These are phyloP conservation scores for Rhodamnia rubescens DNA, from an alignment of 345 rosid species.

Conservation along the genomic window DNA sequence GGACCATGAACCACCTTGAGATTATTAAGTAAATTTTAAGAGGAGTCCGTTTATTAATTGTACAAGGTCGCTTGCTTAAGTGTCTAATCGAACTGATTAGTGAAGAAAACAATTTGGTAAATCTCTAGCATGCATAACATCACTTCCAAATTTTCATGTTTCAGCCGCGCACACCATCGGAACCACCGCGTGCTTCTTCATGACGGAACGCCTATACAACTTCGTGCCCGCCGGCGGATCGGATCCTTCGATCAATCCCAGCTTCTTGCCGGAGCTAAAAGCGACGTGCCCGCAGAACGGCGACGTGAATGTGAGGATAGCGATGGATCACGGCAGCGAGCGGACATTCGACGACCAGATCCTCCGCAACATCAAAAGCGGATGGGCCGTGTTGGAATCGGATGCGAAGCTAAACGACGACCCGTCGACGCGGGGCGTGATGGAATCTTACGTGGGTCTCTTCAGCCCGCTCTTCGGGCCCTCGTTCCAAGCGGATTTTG, in stretches of 20 bases:
- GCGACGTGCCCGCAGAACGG: slow-evolving; percentile 45
- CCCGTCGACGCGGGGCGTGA: slow-evolving; percentile 16
- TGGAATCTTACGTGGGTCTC: slow-evolving; percentile 44
- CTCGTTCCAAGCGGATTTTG: slow-evolving; percentile 48
- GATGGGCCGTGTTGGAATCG: slow-evolving; percentile 63
- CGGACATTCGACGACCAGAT: slow-evolving; percentile 44
- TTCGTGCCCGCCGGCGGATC: slow-evolving; percentile 37
- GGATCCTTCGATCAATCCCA: slow-evolving; percentile 47
- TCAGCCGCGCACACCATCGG: slow-evolving; percentile 86
- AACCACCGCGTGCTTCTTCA: slow-evolving; percentile 82
- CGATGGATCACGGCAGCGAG: slow-evolving; percentile 46
- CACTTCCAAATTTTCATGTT: background rate
- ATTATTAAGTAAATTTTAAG: background rate
- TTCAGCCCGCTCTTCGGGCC: slow-evolving; percentile 19
- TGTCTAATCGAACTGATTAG: background rate
- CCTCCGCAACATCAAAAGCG: slow-evolving; percentile 42
- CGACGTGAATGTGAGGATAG: slow-evolving; percentile 38
- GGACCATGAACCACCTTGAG: background rate
- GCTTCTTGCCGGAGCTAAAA: slow-evolving; percentile 29
- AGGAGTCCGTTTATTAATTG: background rate
- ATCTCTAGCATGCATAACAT: background rate
- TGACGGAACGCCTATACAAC: slow-evolving; percentile 53
- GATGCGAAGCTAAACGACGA: slow-evolving; percentile 68
- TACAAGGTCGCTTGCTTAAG: background rate
- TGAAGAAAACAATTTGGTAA: background rate